These are phyloP conservation scores for Beauveria pseudobassiana DNA, from an alignment of 2,329 filamentous ascomycete genomes.

Conservation along the genomic window DNA sequence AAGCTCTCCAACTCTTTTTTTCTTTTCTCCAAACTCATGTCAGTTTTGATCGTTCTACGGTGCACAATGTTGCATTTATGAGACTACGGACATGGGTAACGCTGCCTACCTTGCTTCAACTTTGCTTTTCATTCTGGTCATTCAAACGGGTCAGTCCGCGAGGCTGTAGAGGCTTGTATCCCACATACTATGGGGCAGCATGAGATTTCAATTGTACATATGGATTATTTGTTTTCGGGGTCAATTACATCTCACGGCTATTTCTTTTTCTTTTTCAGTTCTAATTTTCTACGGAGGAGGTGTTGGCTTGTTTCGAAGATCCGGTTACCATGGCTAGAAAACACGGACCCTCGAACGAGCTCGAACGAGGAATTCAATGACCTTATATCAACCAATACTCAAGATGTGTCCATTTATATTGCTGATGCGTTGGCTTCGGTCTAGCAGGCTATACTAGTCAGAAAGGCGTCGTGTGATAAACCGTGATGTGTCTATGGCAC, in stretches of 20 bases:
- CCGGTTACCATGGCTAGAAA: background rate
- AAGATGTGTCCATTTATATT: background rate
- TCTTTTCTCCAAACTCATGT: background rate
- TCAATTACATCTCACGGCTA: background rate
- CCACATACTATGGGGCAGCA: slow-evolving; percentile 4
- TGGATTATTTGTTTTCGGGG: background rate
- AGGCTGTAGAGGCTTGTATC: background rate
- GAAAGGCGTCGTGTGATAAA: background rate
- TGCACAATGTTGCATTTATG: background rate
- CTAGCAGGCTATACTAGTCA: background rate
- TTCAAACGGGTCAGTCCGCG: background rate
- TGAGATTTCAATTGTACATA: background rate
- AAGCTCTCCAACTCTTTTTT: background rate
- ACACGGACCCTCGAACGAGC: background rate
- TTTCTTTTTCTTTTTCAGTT: background rate
- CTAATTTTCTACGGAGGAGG: background rate
- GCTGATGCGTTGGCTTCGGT: background rate
- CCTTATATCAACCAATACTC: background rate
- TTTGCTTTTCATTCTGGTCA: background rate
- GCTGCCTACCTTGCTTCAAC: background rate
- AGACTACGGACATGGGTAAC: background rate
- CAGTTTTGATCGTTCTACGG: too few species aligned
- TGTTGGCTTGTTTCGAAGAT: background rate
- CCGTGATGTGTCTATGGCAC: background rate
- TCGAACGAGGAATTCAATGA: too few species aligned